phyloP scores from a whole-genome alignment of 805 yeast genomes.

The Suhomyces prunicola region DNA sequence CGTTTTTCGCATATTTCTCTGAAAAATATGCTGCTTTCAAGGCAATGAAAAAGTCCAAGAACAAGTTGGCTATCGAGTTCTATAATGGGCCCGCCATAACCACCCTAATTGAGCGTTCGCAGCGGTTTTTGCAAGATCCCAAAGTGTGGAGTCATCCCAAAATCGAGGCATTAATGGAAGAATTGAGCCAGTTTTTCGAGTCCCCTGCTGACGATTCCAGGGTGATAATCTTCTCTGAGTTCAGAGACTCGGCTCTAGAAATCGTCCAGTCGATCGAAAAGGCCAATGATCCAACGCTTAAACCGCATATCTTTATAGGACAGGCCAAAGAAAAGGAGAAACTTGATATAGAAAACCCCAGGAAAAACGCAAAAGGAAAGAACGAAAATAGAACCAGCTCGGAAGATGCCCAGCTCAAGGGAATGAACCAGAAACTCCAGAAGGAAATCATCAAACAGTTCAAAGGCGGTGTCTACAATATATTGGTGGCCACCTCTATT shows the following conservation, averaged over 20 bases:
- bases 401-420: slow-evolving; percentile 70
- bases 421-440: slow-evolving; percentile 90
- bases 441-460: slow-evolving; percentile 74
- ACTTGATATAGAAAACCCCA: slow-evolving; percentile 56
- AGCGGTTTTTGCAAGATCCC: slow-evolving; percentile 37
- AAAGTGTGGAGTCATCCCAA: slow-evolving; percentile 67
- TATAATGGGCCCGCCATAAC: slow-evolving; percentile 51
- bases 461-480: slow-evolving; percentile 68
- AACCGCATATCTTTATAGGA: slow-evolving; percentile 89
- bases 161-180: slow-evolving; percentile 54
- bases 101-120: slow-evolving; percentile 43
- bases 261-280: slow-evolving; percentile 65
- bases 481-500: slow-evolving; percentile 91
- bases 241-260: slow-evolving; percentile 86
- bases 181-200: slow-evolving; percentile 54
- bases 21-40: slow-evolving; percentile 59
- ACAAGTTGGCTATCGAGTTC: slow-evolving; percentile 59
- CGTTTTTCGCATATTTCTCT: slow-evolving; percentile 66
- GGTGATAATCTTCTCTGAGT: slow-evolving; percentile 84
- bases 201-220: slow-evolving; percentile 49
- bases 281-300: slow-evolving; percentile 11
- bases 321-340: slow-evolving; percentile 76
- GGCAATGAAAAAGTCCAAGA: slow-evolving; percentile 55
- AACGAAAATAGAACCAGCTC: slow-evolving; percentile 57
- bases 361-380: slow-evolving; percentile 18